Evolutionary conservation across 2,329 filamentous ascomycete species (phyloP), one percentile per base, ranked within the genome.

Genomic region (Tolypocladium ophioglossoides): DNA sequence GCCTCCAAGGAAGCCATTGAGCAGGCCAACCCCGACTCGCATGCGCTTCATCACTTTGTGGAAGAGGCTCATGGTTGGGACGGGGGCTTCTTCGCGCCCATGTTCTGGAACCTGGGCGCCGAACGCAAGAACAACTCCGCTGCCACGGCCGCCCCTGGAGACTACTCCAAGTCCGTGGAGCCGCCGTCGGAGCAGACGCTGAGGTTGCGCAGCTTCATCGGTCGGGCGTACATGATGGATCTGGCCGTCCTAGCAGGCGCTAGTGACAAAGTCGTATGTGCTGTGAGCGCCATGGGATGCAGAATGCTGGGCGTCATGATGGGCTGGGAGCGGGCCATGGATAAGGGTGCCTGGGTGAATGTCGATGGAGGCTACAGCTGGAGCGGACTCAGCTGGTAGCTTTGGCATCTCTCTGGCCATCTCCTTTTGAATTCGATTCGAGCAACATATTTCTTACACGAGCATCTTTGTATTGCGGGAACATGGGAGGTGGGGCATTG

Each of bases 1-100:
- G 87, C 88, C 10, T 83, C 82, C 51, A 88, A 87, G 64, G 67
- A 73, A 32, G 70, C 72, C 24, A 67, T 73, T 38, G 63, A 74
- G 62, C 68, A 68, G 59, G 70, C 65, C 55, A 69, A 67, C 46
- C 66, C 69, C 3, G 71, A 81, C 56, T 70, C 70, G 27, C 70
- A 72, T 12, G 72, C 78, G 8, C 81, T 86, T 65, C 78, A 78
- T 59, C 82, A 80, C 61, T 89, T 87, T 66, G 78, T 87, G 38
- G 87, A 91, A 56, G 85, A 91, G 64, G 80, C 84, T 1, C 84
- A 89, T 41, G 90, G 89, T 34, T 95, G 89, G 89, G 89, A 95
- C 67, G 89, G 90, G 20, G 90, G 90, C 1, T 95, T 95, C 74
- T 95, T 87, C 70, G 79, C 80, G 16, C 80, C 83, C 62, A 85